These are phyloP conservation scores for Aspergillus egyptiacus DNA, from an alignment of 495 filamentous ascomycete species.

Conservation along the genomic window DNA sequence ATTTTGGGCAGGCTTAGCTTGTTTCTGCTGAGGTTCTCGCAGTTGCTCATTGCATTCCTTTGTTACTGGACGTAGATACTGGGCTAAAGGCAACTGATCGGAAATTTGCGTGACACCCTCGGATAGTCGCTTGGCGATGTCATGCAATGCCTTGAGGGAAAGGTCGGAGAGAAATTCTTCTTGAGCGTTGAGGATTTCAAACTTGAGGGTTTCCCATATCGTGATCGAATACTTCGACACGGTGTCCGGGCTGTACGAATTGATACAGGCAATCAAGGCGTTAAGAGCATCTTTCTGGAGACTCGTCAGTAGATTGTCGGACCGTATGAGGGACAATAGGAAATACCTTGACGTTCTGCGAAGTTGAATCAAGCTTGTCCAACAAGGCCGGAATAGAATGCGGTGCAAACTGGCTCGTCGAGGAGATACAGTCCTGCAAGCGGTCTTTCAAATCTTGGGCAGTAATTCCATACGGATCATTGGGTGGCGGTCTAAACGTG, in stretches of 20 bases:
- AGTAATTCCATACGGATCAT: conserved; percentile 70
- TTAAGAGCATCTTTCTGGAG: conserved; percentile 63
- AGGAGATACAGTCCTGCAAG: conserved; percentile 65
- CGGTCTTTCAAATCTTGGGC: conserved; percentile 66
- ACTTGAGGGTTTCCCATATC: conserved; percentile 70
- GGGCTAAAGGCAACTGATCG: conserved; percentile 48
- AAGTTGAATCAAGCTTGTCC: conserved; percentile 72
- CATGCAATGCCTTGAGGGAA: conserved; percentile 49
- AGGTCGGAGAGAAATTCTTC: conserved; percentile 64
- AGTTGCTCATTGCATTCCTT: conserved; percentile 68
- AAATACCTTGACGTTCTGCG: conserved; percentile 62
- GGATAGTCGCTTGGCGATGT: conserved; percentile 54
- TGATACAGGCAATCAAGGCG: conserved; percentile 55
- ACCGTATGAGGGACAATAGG: neutral
- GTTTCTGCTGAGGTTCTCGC: conserved; percentile 70
- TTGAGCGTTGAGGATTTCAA: conserved; percentile 68
- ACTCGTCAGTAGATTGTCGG: conserved; percentile 23
- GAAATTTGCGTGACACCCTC: conserved; percentile 44
- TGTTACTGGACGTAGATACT: conserved; percentile 57
- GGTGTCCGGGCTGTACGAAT: conserved; percentile 54
- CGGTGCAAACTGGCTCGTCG: conserved; percentile 60
- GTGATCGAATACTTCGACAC: conserved; percentile 64
- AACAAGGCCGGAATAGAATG: conserved; percentile 64
- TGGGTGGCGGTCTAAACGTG: conserved; percentile 67
- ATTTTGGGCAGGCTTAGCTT: conserved; percentile 62